Evolutionary conservation across 164 flowering plant genomes (phyloP).

Genomic region (Pachysandra terminalis): DNA sequence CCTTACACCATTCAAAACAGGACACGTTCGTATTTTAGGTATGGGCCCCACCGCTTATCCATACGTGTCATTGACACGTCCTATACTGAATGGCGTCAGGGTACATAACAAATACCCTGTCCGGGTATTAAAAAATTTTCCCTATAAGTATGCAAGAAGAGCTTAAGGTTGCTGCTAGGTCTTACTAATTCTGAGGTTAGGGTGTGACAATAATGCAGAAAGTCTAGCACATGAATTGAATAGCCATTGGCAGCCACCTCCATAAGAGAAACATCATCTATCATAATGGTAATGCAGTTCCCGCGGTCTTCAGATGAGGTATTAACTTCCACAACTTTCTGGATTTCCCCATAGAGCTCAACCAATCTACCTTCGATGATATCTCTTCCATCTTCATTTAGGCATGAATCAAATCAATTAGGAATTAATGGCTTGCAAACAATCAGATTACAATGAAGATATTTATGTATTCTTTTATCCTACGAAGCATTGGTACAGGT

Average conservation of each 20-base stretch:
- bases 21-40: too few relatives aligned
- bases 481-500: too few relatives aligned
- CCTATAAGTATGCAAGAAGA: neutral
- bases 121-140: too few relatives aligned
- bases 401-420: neutral
- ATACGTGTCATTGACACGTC: too few relatives aligned
- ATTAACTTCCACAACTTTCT: constrained; percentile 38
- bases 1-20: too few relatives aligned
- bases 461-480: neutral
- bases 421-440: neutral
- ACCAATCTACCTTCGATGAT: constrained; percentile 37
- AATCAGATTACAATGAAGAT: neutral
- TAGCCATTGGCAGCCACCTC: constrained; percentile 77
- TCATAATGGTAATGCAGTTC: constrained; percentile 45
- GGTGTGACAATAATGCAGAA: constrained; percentile 84
- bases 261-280: constrained; percentile 83
- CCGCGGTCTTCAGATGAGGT: constrained; percentile 24
- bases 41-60: too few relatives aligned
- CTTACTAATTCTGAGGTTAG: constrained; percentile 76
- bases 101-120: too few relatives aligned
- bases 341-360: constrained; percentile 55
- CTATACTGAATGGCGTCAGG: too few relatives aligned
- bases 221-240: constrained; percentile 53
- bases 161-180: neutral
- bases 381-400: constrained; percentile 19